phyloP scores from a whole-genome alignment of 2,329 filamentous ascomycete species.

The Pseudogymnoascus sp. region DNA sequence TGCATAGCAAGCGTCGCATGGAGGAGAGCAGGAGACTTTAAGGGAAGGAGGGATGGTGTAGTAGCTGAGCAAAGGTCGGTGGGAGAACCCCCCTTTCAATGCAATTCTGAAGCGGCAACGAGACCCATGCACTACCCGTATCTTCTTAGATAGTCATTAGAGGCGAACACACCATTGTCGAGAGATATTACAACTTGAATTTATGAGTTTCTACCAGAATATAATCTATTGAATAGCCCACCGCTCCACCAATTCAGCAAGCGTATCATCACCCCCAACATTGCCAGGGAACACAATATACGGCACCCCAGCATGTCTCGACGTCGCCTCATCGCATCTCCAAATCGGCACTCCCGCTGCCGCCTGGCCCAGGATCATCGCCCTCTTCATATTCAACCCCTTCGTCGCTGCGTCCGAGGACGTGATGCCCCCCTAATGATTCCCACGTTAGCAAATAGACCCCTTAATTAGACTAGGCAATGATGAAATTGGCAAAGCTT shows the following conservation, averaged over 20 bases:
- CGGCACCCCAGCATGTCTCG: constrained; percentile 42
- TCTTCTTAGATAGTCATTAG: too few relatives aligned
- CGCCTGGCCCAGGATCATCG: constrained; percentile 48
- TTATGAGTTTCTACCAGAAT: too few relatives aligned
- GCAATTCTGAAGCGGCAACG: too few relatives aligned
- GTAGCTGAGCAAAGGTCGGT: too few relatives aligned
- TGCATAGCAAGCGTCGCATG: too few relatives aligned
- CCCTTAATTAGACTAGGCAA: neutral
- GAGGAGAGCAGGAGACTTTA: too few relatives aligned
- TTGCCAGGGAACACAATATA: constrained; percentile 54
- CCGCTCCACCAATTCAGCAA: constrained; percentile 14
- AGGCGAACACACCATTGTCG: too few relatives aligned
- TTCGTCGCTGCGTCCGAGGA: constrained; percentile 51
- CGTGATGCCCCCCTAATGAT: constrained; percentile 45
- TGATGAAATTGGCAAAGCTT: neutral
- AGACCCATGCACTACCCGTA: too few relatives aligned
- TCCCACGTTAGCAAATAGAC: neutral
- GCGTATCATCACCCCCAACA: constrained; percentile 35
- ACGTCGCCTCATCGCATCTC: constrained; percentile 46
- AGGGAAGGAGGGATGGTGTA: too few relatives aligned
- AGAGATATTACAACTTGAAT: too few relatives aligned
- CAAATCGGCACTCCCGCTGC: constrained; percentile 50
- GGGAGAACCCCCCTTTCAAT: too few relatives aligned
- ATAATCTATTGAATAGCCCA: constrained; percentile 8
- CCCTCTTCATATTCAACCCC: constrained; percentile 44